Base-by-base conservation (phyloP, 148 eudicot genomes). In the Rhododendron griersonianum region DNA sequence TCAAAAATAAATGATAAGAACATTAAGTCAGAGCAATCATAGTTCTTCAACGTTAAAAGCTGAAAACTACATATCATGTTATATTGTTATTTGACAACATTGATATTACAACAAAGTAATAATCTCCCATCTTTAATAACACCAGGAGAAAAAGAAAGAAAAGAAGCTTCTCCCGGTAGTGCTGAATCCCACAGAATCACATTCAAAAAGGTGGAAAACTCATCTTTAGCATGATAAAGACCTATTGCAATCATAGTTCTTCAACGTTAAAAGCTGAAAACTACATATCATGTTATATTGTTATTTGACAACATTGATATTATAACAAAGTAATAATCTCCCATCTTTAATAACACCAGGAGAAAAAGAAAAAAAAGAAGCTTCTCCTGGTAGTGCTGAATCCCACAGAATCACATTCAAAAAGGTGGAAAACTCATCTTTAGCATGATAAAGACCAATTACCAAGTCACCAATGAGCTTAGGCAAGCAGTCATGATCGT, bases 391-490 rank as follows among this genome's bases (percentile, higher is more conserved):
- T 16, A 16, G n/a, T 8, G 11, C 30, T 45, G 39, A n/a, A 78
- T 59, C 39, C 69, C 55, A 80, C 63, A 61, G 18, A 61, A 69
- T 5, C 79, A 23, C 28, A 45, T 79, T 79, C 16, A 41, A 67
- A 59, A 21, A 59, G 9, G 71, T 37, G 8, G 37, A 44, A 50
- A 73, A 44, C 5, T 35, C 48, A 85, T 28, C 74, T 78, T 47
- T 30, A 85, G 75, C 44, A 73, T 37, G 85, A 65, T 81, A 41
- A 73, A 81, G 41, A 65, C 84, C 35, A 19, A 53, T 73, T 92
- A 96, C 98, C 96, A 96, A 88, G 81, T 87, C 84, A 67, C 79
- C 88, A 13, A 93, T 81, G 10, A 93, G 85, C 23, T 86, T 85
- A 51, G 90, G 79, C 69, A 93, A 86, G 85, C 92, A 91, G 55